phyloP scores from a whole-genome alignment of 257 asterid genomes.

The Hygrophila difformis region DNA sequence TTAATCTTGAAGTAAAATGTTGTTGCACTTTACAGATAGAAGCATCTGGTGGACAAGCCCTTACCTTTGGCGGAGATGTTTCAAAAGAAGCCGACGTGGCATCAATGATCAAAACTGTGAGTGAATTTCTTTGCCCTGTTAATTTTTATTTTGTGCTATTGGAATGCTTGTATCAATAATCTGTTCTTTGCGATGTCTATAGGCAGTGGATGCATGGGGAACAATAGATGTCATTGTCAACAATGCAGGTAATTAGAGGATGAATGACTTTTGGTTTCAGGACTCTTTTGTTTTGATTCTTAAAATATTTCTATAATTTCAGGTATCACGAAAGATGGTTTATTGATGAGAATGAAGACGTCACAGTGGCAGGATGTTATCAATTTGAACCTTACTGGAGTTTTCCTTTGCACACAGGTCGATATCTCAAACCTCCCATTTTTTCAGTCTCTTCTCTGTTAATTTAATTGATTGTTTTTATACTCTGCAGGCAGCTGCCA shows the following conservation, averaged over 20 bases:
- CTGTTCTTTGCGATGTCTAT: constrained; percentile 19
- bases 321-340: constrained; percentile 92
- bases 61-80: constrained; percentile 90
- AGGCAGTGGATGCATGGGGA: constrained; percentile 97
- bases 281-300: background rate
- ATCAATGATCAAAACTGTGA: constrained; percentile 86
- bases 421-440: constrained; percentile 6
- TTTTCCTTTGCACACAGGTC: constrained; percentile 89
- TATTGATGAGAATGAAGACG: constrained; percentile 89
- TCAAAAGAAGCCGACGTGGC: constrained; percentile 90
- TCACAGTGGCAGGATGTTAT: constrained; percentile 97
- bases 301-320: constrained; percentile 12
- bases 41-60: constrained; percentile 81
- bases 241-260: constrained; percentile 62
- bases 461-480: constrained; percentile 14
- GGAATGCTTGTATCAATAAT: background rate
- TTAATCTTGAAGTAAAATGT: constrained; percentile 1
- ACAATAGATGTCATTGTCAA: constrained; percentile 75
- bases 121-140: constrained; percentile 12
- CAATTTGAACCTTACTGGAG: constrained; percentile 92
- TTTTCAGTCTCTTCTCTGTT: no score
- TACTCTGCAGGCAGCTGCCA: constrained; percentile 87
- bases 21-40: constrained; percentile 50
- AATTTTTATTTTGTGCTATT: background rate
- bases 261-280: constrained; percentile 11